Conservation (phyloP, 139 green algal genomes). For the Microglena sp. region DNA sequence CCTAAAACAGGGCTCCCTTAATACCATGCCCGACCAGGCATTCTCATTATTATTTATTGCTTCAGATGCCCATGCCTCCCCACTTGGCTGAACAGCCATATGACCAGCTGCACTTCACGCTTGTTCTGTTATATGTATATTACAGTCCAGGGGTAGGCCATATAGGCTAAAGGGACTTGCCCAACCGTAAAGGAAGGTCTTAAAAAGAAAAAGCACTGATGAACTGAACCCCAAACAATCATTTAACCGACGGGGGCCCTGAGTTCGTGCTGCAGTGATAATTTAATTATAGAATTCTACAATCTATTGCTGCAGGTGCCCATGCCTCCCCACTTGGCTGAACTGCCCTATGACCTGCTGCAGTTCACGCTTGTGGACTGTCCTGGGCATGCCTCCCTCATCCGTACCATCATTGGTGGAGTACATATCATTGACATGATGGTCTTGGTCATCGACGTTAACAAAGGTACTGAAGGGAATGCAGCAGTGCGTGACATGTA, state of each 20-base stretch:
- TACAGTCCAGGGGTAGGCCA: too few relatives aligned
- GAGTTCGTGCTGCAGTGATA: too few relatives aligned
- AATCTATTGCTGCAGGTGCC: conserved; percentile 18
- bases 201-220: too few relatives aligned
- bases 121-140: too few relatives aligned
- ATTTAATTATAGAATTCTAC: too few relatives aligned
- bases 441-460: conserved; percentile 89
- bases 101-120: conserved; percentile 73
- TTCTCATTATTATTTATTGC: not conserved
- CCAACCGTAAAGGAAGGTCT: too few relatives aligned
- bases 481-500: too few relatives aligned
- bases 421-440: conserved; percentile 96
- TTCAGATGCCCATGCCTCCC: conserved; percentile 29
- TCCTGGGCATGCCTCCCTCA: conserved; percentile 92
- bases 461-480: conserved; percentile 54
- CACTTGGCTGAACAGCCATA: conserved; percentile 28
- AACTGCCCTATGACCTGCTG: conserved; percentile 28
- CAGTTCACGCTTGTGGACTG: conserved; percentile 98
- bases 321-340: conserved; percentile 25
- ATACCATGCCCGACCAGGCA: too few relatives aligned
- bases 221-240: too few relatives aligned
- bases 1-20: too few relatives aligned
- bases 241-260: too few relatives aligned
- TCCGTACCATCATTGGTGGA: conserved; percentile 89
- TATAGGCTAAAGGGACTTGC: too few relatives aligned